Conservation (phyloP, 352 stramenopile genomes). For the Elongisporangium senticosum region DNA sequence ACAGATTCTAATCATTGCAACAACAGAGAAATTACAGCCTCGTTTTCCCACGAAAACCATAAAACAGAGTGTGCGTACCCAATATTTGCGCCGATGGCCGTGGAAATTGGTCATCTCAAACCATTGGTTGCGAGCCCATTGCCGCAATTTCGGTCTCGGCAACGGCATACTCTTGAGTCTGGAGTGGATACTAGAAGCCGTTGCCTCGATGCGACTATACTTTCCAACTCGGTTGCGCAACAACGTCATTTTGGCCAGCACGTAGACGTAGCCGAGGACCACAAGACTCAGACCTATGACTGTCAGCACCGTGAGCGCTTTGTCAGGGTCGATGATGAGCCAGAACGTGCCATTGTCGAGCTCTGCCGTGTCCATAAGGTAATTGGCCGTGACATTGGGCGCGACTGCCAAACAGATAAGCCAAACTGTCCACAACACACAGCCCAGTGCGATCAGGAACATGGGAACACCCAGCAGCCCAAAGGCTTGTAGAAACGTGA, state of each 20-base stretch:
- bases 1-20: constrained; percentile 18
- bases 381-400: constrained; percentile 30
- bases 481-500: constrained; percentile 19
- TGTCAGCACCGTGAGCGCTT: constrained; percentile 8
- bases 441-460: constrained; percentile 11
- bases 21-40: too few species aligned
- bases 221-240: constrained; percentile 1
- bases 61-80: constrained; percentile 7
- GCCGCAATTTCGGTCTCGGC: neutral
- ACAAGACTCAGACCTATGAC: constrained; percentile 10
- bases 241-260: constrained; percentile 22
- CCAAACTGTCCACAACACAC: constrained; percentile 24
- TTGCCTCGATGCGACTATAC: neutral
- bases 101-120: constrained; percentile 11
- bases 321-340: constrained; percentile 18
- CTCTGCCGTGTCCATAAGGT: constrained; percentile 36
- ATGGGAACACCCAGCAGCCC: constrained; percentile 12
- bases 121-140: neutral
- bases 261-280: constrained; percentile 12
- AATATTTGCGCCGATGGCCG: constrained; percentile 9
- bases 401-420: constrained; percentile 19
- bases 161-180: neutral
- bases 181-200: neutral
- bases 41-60: too few species aligned
- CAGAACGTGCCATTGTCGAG: constrained; percentile 50